Evolutionary conservation across 495 filamentous ascomycete genomes (phyloP).

Genomic region (Daldinia caldariorum): DNA sequence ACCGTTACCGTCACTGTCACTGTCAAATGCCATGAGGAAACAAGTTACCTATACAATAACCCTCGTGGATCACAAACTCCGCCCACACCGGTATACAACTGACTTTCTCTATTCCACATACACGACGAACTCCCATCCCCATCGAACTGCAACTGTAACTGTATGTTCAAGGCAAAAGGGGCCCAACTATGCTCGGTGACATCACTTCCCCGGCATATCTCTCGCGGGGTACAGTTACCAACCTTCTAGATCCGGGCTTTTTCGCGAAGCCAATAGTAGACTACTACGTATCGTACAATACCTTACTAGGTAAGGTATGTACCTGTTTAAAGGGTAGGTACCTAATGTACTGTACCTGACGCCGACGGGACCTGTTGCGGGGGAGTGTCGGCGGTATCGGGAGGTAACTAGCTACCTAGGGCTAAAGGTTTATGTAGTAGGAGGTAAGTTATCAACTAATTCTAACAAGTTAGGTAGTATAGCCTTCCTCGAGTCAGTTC

Average conservation of each 20-base stretch:
- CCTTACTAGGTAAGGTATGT: neutral
- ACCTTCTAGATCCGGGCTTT: constrained; percentile 20
- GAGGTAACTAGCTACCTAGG: constrained; percentile 3
- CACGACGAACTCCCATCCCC: neutral
- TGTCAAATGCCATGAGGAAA: neutral
- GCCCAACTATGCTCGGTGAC: constrained; percentile 23
- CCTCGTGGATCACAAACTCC: neutral
- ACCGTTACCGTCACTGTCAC: constrained; percentile 4
- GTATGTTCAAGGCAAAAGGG: constrained; percentile 8
- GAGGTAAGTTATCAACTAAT: neutral
- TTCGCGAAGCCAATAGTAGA: neutral
- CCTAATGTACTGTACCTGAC: neutral
- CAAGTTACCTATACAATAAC: neutral
- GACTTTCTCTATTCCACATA: neutral
- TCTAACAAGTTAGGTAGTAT: too few relatives aligned
- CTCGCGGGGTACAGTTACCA: constrained; percentile 28
- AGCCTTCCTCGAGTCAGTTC: neutral
- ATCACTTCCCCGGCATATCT: constrained; percentile 19
- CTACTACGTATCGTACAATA: neutral
- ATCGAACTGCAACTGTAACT: too few relatives aligned
- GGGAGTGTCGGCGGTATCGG: neutral
- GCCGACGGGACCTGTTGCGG: neutral
- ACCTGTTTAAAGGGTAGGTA: too few relatives aligned
- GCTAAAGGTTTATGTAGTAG: constrained; percentile 13
- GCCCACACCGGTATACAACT: too few relatives aligned